Conservation (phyloP, 352 stramenopile genomes). For the Phytophthora rubi region DNA sequence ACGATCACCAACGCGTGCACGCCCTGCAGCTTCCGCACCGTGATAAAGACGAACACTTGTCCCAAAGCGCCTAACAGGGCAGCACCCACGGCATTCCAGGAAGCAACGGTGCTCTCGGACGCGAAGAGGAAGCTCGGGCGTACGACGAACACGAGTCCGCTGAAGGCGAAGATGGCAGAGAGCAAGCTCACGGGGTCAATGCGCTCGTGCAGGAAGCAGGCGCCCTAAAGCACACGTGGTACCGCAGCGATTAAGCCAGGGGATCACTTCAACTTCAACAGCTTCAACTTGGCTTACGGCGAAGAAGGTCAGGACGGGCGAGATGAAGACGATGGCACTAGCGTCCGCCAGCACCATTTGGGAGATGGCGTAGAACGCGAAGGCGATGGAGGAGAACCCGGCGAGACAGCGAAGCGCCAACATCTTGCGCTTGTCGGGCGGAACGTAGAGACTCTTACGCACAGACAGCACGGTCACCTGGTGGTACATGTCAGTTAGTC, state of each 20-base stretch:
- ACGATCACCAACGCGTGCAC: constrained; percentile 45
- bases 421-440: constrained; percentile 41
- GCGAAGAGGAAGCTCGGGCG: constrained; percentile 50
- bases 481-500: background rate
- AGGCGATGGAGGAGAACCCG: constrained; percentile 60
- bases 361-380: constrained; percentile 68
- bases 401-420: constrained; percentile 54
- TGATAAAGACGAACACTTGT: constrained; percentile 52
- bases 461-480: constrained; percentile 3
- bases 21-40: constrained; percentile 44
- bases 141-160: constrained; percentile 47
- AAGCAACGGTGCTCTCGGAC: constrained; percentile 13
- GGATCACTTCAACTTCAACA: background rate
- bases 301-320: constrained; percentile 24
- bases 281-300: constrained; percentile 7
- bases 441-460: constrained; percentile 42
- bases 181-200: constrained; percentile 36
- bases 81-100: constrained; percentile 32
- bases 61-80: constrained; percentile 41
- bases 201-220: constrained; percentile 35
- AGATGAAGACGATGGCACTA: constrained; percentile 66
- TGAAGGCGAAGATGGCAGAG: constrained; percentile 33
- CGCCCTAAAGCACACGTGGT: constrained; percentile 26
- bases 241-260: background rate
- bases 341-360: constrained; percentile 72